Evolutionary conservation across 2,329 filamentous ascomycete genomes (phyloP), one percentile per base, ranked within the genome.

Genomic region (Scedosporium aurantiacum): DNA sequence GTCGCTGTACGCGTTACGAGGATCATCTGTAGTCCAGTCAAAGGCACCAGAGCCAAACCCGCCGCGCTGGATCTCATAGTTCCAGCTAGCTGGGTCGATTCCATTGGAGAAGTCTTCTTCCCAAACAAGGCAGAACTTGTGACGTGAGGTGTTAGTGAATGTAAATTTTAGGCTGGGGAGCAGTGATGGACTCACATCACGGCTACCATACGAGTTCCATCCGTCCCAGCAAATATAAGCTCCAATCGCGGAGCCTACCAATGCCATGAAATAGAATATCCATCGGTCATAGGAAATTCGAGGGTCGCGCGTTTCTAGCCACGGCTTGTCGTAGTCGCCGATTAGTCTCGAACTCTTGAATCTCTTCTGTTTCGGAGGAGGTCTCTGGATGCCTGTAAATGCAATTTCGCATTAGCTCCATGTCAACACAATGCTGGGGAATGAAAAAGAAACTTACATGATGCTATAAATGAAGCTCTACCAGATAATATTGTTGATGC

Each of bases 21-120:
- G 82, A 2, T 75, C 80, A 60, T 75, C 75, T 4, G 90, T 95
- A 0, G 90, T 92, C 75, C 85, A 76, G 66, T 92, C 86, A 70
- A 95, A 95, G 70, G 93, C 83, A 58, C 89, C 89, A 66, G 77
- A 91, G 88, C 88, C 88, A 69, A 83, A 91, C 7, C 89, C 89
- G 56, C 88, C 88, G 28, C 90, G 76, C 66, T 91, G 83, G 5
- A 88, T 84, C 71, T 92, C 89, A 66, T 88, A 87, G 1, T 82
- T 84, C 89, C 89, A 93, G 1, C 89, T 72, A 12, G 80, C 76
- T 1, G 75, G 70, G 67, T 88, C 78, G 63, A 87, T 76, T 0
- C 82, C 83, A 40, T 75, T 73, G 0, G 79, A 76, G 68, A 88
- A 92, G 64, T 78, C 67, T 67, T 83, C 78, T 28, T 91, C 88